Evolutionary conservation across 1,284 basidiomycete species (phyloP).

Genomic region (Xerocomus minutiporus): DNA sequence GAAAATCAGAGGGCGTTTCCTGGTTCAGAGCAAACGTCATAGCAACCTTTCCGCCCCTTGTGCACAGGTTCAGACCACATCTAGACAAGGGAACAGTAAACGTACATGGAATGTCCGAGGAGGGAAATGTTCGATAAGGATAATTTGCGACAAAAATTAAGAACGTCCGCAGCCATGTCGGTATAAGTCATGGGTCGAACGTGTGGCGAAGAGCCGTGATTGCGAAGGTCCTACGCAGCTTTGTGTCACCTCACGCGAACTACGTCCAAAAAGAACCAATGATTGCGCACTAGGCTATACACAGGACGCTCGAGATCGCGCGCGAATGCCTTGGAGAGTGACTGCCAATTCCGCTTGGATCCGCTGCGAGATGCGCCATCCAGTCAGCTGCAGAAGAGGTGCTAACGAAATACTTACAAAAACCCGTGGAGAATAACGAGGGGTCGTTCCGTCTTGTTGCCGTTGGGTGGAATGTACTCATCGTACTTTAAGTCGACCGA

Average conservation of each 20-base stretch:
- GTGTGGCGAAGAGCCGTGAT: constrained; percentile 80
- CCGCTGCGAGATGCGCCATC: constrained; percentile 44
- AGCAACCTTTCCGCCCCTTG: constrained; percentile 84
- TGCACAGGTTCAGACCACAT: constrained; percentile 5
- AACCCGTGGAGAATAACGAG: constrained; percentile 67
- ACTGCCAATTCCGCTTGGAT: constrained; percentile 77
- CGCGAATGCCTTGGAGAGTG: constrained; percentile 63
- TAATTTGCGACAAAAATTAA: constrained; percentile 52
- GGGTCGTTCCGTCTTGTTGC: constrained; percentile 41
- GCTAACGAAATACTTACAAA: constrained; percentile 42
- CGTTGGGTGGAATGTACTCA: constrained; percentile 38
- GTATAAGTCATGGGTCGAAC: constrained; percentile 64
- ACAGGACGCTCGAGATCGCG: constrained; percentile 57
- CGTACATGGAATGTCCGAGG: constrained; percentile 83
- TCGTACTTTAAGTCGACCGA: constrained; percentile 44
- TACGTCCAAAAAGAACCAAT: not conserved
- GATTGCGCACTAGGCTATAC: constrained; percentile 59
- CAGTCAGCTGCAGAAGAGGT: not conserved
- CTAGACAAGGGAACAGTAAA: constrained; percentile 1
- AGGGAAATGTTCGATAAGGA: constrained; percentile 60
- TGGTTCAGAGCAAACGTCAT: constrained; percentile 72
- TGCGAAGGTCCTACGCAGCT: constrained; percentile 67
- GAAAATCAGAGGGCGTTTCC: constrained; percentile 40
- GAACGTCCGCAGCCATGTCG: constrained; percentile 69
- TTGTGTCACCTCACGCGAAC: constrained; percentile 1